Percentiles rank a stretch among this genome's conserved stretches.
These are phyloP conservation scores for Astrocystis sublimbata DNA, from an alignment of 495 filamentous ascomycete species.

Conservation along the genomic window DNA sequence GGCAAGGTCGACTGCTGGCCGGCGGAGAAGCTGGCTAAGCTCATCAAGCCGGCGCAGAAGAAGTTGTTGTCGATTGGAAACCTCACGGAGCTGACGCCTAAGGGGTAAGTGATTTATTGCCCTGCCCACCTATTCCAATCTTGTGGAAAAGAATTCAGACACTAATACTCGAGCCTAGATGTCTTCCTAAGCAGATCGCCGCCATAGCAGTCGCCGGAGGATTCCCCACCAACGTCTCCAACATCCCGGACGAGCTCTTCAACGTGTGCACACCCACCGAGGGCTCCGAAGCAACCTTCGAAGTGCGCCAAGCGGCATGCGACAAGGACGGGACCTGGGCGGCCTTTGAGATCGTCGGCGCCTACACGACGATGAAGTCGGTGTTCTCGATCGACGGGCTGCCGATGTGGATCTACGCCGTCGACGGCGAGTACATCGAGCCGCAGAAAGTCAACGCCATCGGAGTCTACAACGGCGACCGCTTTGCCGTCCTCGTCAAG, in stretches of 20 bases:
- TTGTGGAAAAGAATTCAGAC: too few relatives aligned
- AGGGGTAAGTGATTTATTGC: slow-evolving; percentile 6
- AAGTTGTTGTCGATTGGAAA: neutral
- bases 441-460: slow-evolving; percentile 42
- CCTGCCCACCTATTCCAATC: too few relatives aligned
- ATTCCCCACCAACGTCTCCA: neutral
- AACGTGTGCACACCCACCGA: neutral
- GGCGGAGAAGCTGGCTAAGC: slow-evolving; percentile 32
- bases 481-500: slow-evolving; percentile 43
- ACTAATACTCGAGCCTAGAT: neutral
- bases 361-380: slow-evolving; percentile 39
- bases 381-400: slow-evolving; percentile 49
- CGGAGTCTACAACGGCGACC: slow-evolving; percentile 42
- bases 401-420: slow-evolving; percentile 47
- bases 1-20: slow-evolving; percentile 52
- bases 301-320: neutral
- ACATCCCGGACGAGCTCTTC: neutral
- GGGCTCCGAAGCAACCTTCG: neutral
- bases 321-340: slow-evolving; percentile 39
- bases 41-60: slow-evolving; percentile 19
- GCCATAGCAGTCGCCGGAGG: neutral
- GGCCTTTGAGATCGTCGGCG: slow-evolving; percentile 51
- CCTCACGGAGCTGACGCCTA: neutral
- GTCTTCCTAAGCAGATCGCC: neutral
- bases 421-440: slow-evolving; percentile 47